Percentiles rank a stretch among this genome's conserved stretches.
phyloP scores from a whole-genome alignment of 148 eudicot genomes.

The Dianthus caryophyllus region DNA sequence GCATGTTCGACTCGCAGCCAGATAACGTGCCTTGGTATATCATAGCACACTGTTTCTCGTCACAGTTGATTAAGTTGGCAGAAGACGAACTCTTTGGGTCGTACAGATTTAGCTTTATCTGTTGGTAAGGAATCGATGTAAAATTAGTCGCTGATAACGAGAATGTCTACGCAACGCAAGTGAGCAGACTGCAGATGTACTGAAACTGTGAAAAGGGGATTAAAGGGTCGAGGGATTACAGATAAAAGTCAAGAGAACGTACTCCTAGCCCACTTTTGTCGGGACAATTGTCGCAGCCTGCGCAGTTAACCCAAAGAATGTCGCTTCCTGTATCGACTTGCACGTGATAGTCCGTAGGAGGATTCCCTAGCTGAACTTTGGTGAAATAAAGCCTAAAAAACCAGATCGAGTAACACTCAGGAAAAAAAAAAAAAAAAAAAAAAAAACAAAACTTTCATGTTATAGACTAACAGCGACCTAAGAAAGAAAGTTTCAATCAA shows the following conservation, averaged over 20 bases:
- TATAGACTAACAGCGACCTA: too few relatives aligned
- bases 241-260: conserved; percentile 31
- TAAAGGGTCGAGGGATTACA: conserved; percentile 16
- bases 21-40: conserved; percentile 36
- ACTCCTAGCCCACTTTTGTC: conserved; percentile 60
- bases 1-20: conserved; percentile 47
- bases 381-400: conserved; percentile 68
- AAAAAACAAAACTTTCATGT: too few relatives aligned
- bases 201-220: conserved; percentile 12
- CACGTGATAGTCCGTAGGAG: conserved; percentile 63
- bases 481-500: too few relatives aligned
- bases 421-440: background rate
- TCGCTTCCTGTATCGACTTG: conserved; percentile 97
- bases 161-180: background rate
- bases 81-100: conserved; percentile 60
- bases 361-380: conserved; percentile 59
- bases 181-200: background rate
- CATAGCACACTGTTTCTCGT: conserved; percentile 51
- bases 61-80: conserved; percentile 47
- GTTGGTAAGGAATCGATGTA: conserved; percentile 20
- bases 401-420: background rate
- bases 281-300: conserved; percentile 65
- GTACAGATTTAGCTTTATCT: conserved; percentile 55
- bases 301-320: conserved; percentile 77
- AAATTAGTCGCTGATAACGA: background rate